These are phyloP conservation scores for Aspergillus ustus DNA, from an alignment of 2,329 filamentous ascomycete genomes.

Conservation along the genomic window DNA sequence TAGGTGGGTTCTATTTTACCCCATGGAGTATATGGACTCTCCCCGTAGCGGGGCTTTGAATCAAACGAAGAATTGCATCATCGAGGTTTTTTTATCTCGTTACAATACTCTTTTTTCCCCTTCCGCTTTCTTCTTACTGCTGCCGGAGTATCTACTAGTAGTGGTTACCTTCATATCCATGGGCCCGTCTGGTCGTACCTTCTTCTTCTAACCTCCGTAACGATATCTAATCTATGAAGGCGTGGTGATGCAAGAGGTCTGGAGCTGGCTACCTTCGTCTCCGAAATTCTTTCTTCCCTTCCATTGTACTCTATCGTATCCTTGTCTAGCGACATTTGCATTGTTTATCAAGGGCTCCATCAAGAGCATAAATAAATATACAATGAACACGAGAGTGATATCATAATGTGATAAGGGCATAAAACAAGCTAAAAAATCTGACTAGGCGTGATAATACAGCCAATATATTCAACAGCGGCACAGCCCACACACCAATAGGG, in stretches of 20 bases:
- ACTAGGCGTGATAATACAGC: neutral
- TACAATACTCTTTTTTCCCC: neutral
- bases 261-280: no score
- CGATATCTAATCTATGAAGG: no score
- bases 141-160: no score
- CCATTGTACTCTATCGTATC: no score
- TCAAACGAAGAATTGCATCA: neutral
- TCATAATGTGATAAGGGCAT: neutral
- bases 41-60: neutral
- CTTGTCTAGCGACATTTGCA: no score
- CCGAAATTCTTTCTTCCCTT: no score
- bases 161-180: no score
- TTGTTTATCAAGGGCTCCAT: no score
- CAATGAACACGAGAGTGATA: neutral
- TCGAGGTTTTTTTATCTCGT: constrained; percentile 3
- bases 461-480: neutral
- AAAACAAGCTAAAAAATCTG: neutral
- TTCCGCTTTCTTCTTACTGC: neutral
- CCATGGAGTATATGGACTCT: neutral
- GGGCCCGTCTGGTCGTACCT: no score
- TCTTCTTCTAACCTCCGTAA: no score
- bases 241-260: no score
- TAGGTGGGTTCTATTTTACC: neutral
- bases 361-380: neutral
- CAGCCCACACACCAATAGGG: neutral